Conservation (phyloP, 78 protist species). For the Corallochytrium limacisporum region DNA sequence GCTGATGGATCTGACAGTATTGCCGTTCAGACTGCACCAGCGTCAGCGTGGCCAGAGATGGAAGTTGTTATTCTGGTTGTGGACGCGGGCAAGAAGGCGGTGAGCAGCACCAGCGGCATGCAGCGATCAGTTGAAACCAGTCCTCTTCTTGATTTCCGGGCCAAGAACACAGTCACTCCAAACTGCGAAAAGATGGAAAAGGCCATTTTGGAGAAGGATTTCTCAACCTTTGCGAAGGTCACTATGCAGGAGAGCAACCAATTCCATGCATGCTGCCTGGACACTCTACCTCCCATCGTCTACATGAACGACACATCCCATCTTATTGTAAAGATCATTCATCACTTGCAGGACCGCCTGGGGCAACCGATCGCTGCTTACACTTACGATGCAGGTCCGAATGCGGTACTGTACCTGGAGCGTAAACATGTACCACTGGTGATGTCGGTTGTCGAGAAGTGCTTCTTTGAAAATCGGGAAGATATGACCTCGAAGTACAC, state of each 20-base stretch:
- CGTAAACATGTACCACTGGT: no score
- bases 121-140: constrained; percentile 58
- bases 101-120: constrained; percentile 89
- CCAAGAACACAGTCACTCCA: constrained; percentile 41
- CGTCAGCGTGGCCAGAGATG: constrained; percentile 84
- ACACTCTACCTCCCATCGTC: constrained; percentile 83
- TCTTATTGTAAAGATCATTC: neutral
- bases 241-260: constrained; percentile 80
- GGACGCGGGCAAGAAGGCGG: constrained; percentile 60
- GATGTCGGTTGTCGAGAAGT: no score
- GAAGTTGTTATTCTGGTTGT: constrained; percentile 66
- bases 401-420: constrained; percentile 76
- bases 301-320: constrained; percentile 76
- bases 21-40: constrained; percentile 28
- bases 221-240: constrained; percentile 59
- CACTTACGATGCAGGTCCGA: constrained; percentile 99
- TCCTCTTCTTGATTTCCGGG: constrained; percentile 38
- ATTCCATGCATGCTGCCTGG: constrained; percentile 73
- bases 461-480: no score
- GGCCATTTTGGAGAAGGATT: constrained; percentile 62
- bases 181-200: constrained; percentile 48
- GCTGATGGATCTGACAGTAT: constrained; percentile 52
- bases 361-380: no score
- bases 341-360: neutral
- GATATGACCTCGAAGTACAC: no score